Evolutionary conservation across 2,329 filamentous ascomycete species (phyloP), one percentile per base, ranked within the genome.

Genomic region (Talaromyces sp.): DNA sequence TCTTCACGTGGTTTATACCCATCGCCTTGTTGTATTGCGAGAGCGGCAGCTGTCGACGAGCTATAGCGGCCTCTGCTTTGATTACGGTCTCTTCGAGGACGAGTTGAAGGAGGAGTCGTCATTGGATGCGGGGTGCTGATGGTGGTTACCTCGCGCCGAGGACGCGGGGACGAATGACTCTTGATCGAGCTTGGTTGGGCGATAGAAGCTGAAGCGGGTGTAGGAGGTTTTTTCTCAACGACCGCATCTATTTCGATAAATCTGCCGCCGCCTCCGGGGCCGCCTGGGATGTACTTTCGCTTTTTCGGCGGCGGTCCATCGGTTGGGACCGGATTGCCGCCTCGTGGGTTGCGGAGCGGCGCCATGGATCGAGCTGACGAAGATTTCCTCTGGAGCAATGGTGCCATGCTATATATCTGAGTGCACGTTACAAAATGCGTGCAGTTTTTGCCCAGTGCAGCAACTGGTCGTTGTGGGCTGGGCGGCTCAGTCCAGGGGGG

Each of bases 1-100:
- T 99, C 95, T 77, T 99, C 95, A 70, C 95, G 85, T 32, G 95
- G 95, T 74, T 99, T 99, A 77, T 98, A 98, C 56, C 93, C 93
- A 79, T 98, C 95, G 69, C 87, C 93, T 71, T 96, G 92, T 67
- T 91, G 90, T 62, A 95, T 89, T 6, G 91, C 92, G 56, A 93
- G 91, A 26, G 93, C 90, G 29, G 92, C 92, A 13, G 93, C 91
- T n/a, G 89, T 78, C 31, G 85, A 91, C 52, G 90, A 93, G 68
- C 89, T 91, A 75, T 90, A 96, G 65, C 90, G 85, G 73, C 90
- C 89, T 68, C 82, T 81, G 55, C 68, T 73, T 63, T 75, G 73
- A 57, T 70, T 76, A 65, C 75, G 77, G 41, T 77, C 77, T 62
- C 78, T 71, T 62, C 74, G 71, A 7, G 74, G 70, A 62, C 75